Evolutionary conservation across 495 filamentous ascomycete species (phyloP).

Genomic region (Hypoxylon rickii): DNA sequence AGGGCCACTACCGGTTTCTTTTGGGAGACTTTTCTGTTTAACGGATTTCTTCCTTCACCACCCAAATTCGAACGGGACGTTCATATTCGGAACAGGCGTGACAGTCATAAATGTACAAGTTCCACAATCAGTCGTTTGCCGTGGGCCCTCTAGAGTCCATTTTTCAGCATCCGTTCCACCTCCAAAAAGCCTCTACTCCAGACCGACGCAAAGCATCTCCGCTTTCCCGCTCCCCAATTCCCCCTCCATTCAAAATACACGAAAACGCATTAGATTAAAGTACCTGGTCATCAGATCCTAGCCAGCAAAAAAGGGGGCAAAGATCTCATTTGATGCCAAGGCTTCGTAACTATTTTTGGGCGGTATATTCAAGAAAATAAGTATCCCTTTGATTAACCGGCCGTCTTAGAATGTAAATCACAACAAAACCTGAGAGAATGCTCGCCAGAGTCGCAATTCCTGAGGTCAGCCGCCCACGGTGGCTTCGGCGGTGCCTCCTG

Average conservation of each 20-base stretch:
- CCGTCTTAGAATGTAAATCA: slow-evolving; percentile 41
- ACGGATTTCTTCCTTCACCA: slow-evolving; percentile 17
- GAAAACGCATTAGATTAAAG: slow-evolving; percentile 50
- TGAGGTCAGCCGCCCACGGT: slow-evolving; percentile 30
- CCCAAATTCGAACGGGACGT: slow-evolving; percentile 29
- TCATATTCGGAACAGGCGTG: slow-evolving; percentile 39
- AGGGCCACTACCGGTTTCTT: slow-evolving; percentile 16
- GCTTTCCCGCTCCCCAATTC: slow-evolving; percentile 3
- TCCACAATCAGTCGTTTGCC: slow-evolving; percentile 31
- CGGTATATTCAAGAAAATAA: slow-evolving; percentile 19
- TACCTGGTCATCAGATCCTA: slow-evolving; percentile 40
- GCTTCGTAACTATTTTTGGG: slow-evolving; percentile 31
- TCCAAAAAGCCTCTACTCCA: slow-evolving; percentile 34
- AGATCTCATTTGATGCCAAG: slow-evolving; percentile 36
- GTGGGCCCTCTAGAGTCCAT: slow-evolving; percentile 33
- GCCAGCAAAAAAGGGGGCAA: slow-evolving; percentile 52
- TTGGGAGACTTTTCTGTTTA: slow-evolving; percentile 11
- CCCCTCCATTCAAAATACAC: slow-evolving; percentile 17
- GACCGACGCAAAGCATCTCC: slow-evolving; percentile 18
- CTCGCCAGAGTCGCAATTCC: slow-evolving; percentile 37
- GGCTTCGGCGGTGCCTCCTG: slow-evolving; percentile 35
- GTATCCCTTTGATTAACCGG: slow-evolving; percentile 34
- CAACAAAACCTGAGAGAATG: slow-evolving; percentile 37
- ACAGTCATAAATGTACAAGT: slow-evolving; percentile 41
- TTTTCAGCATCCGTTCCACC: slow-evolving; percentile 30